Conservation (phyloP, 805 yeast genomes). For the Hanseniaspora clermontiae region DNA sequence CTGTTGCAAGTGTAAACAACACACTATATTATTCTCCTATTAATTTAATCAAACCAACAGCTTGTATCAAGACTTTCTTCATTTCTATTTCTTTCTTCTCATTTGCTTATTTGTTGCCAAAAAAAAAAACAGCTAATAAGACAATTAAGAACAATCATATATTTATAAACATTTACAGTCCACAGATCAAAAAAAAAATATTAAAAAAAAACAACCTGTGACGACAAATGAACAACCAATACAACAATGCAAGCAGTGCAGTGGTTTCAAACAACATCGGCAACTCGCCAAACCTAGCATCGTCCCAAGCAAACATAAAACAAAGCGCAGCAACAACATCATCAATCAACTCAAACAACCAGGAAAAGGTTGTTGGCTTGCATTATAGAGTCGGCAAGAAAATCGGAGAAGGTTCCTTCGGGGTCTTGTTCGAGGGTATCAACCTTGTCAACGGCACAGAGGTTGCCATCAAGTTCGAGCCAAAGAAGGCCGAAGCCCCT, state of each 20-base stretch:
- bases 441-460: slow-evolving; percentile 82
- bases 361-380: slow-evolving; percentile 54
- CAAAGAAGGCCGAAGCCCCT: slow-evolving; percentile 93
- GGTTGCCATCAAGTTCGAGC: slow-evolving; percentile 95
- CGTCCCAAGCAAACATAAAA: slow-evolving; percentile 6
- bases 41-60: too few relatives aligned
- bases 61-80: too few relatives aligned
- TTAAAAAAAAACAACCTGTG: too few relatives aligned
- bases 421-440: slow-evolving; percentile 91
- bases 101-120: too few relatives aligned
- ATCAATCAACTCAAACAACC: slow-evolving; percentile 13
- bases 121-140: too few relatives aligned
- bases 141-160: too few relatives aligned
- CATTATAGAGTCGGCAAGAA: slow-evolving; percentile 95
- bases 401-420: slow-evolving; percentile 97
- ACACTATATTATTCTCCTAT: too few relatives aligned
- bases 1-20: too few relatives aligned
- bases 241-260: neutral
- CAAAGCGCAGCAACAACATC: neutral
- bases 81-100: too few relatives aligned
- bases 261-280: neutral
- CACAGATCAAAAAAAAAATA: neutral
- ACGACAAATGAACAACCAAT: neutral
- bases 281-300: neutral
- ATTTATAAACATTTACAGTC: too few relatives aligned